These are phyloP conservation scores for Oenanthe javanica DNA, from an alignment of 140 eudicot species.

Conservation along the genomic window DNA sequence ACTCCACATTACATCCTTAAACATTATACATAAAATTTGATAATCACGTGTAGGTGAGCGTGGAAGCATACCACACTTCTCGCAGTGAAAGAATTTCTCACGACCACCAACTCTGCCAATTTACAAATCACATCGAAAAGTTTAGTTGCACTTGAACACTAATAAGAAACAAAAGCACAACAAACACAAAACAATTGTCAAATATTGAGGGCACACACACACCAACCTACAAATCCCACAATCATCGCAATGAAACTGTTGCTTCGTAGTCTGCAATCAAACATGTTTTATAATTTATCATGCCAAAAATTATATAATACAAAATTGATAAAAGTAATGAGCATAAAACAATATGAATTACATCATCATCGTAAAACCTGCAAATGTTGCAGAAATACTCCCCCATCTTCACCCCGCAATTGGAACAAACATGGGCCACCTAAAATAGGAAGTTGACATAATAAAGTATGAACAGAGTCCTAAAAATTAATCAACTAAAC, in stretches of 20 bases:
- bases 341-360: slow-evolving; percentile 15
- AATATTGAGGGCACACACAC: slow-evolving; percentile 8
- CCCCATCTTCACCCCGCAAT: slow-evolving; percentile 88
- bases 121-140: slow-evolving; percentile 1
- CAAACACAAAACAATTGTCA: neutral
- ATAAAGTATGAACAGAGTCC: neutral
- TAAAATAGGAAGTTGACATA: slow-evolving; percentile 15
- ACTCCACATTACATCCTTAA: neutral
- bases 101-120: slow-evolving; percentile 82
- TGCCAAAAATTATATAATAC: neutral
- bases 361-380: slow-evolving; percentile 89
- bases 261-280: slow-evolving; percentile 41
- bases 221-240: slow-evolving; percentile 95
- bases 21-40: neutral
- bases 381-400: slow-evolving; percentile 81
- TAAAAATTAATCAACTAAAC: no score
- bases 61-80: slow-evolving; percentile 68
- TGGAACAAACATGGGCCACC: slow-evolving; percentile 70
- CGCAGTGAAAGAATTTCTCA: slow-evolving; percentile 75
- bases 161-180: neutral
- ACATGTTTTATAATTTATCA: neutral
- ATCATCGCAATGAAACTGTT: slow-evolving; percentile 81
- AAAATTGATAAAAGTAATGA: neutral
- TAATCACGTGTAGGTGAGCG: neutral
- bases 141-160: neutral